Conservation (phyloP, 495 filamentous ascomycete species). For the Cenococcum geophilum region DNA sequence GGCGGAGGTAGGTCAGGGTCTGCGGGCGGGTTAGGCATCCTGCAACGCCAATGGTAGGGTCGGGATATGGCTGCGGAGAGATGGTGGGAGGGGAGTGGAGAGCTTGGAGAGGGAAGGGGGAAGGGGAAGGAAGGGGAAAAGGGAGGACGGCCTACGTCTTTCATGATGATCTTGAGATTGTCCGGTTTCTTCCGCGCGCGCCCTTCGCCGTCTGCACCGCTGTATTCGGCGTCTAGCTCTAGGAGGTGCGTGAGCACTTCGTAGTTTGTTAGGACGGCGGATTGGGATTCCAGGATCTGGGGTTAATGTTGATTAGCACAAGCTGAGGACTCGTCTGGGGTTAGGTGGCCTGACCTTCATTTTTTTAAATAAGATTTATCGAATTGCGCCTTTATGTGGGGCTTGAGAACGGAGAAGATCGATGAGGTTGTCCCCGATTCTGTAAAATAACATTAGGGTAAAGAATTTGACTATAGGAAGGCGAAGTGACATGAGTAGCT, state of each 20-base stretch:
- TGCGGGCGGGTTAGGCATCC: not conserved
- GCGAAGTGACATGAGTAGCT: too few species aligned
- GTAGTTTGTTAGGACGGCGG: constrained; percentile 27
- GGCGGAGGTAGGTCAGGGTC: constrained; percentile 17
- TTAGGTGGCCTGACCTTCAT: constrained; percentile 1
- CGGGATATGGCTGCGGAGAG: not conserved
- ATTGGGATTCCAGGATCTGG: constrained; percentile 27
- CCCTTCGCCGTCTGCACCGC: constrained; percentile 12
- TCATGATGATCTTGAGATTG: constrained; percentile 11
- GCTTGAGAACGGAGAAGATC: too few species aligned
- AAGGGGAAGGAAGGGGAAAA: not conserved
- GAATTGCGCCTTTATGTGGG: too few species aligned
- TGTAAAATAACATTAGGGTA: too few species aligned
- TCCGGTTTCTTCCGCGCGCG: constrained; percentile 10
- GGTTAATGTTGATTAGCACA: not conserved
- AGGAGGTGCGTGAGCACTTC: constrained; percentile 27
- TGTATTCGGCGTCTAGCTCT: constrained; percentile 20
- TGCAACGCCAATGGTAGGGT: too few species aligned
- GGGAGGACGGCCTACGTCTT: constrained; percentile 14
- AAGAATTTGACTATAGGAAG: too few species aligned
- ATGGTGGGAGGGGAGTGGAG: not conserved
- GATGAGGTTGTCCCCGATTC: too few species aligned
- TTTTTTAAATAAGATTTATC: not conserved
- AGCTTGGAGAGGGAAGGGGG: not conserved
- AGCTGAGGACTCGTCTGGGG: not conserved